Evolutionary conservation across 768 basidiomycete species (phyloP), one percentile per base, ranked within the genome.

Genomic region (Nidularia sp.): DNA sequence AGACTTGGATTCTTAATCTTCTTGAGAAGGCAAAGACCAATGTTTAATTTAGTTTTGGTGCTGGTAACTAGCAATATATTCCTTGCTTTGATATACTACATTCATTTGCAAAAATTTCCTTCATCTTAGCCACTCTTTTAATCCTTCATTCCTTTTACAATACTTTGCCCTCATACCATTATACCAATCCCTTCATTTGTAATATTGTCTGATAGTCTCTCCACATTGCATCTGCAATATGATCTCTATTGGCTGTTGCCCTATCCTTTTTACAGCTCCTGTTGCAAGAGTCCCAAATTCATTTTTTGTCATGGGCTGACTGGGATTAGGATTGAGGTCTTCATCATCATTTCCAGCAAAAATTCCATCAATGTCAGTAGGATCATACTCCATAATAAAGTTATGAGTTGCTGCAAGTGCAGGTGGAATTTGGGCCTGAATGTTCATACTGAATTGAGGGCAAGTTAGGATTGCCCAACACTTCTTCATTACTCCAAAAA

Each of bases 401-500:
- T 64, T 64, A 45, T 64, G 63, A 18, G 50, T 22, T 6, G 66
- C 58, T 35, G 57, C 58, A 35, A 63, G 54, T 9, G 51, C 63
- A 25, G 59, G 12, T 4, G 62, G 64, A 7, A 67, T 56, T 8
- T 48, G 36, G 0, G 57, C 58, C 48, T 67, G 66, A 45, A 55
- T 53, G 1, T 29, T 6, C 31, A 62, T 56, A 8, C 9, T 9
- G 47, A 56, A 63, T 15, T 65, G 44, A 3, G 62, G 36, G 10
- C 32, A 41, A 9, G 15, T 54, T 12, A 66, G 57, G 36, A 65
- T 60, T 9, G 25, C 44, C 44, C 53, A 66, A 0, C 58, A 50
- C 13, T 55, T 49, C 58, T 73, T 74, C 44, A 69, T 6, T 3
- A 73, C 65, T 48, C 71, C 72, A 65, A 73, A 73, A 33, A 73